Base-by-base conservation (phyloP, 306 rosid species). In the Cicer yamashitae region DNA sequence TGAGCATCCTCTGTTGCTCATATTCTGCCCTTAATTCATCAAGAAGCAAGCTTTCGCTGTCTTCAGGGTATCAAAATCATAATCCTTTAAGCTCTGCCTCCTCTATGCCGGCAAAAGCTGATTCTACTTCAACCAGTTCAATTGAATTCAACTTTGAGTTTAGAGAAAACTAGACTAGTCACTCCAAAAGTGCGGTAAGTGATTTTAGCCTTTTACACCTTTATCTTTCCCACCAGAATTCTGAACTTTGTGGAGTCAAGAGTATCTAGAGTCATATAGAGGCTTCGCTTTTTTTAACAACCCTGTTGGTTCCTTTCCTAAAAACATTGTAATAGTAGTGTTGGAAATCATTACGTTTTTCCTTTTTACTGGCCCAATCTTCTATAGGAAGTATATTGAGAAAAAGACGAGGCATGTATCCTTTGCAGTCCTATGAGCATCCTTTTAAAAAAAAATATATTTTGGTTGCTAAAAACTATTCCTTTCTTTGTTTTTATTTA, bases 301-400 rank as follows among this genome's bases (percentile, higher is more conserved):
- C 52, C 79, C 11, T 38, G 15, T 12, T 48, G 62, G 41, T 30
- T 52, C 15, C 65, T 75, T 64, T 40, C 79, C 22, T 73, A 15
- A 46, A 48, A 20, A 8, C 37, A 57, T 44, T 6, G 14, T 57
- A 43, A 41, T 41, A 4, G 76, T 10, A 69, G 74, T 20, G 57
- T 30, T 20, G 57, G 46, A 54, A 58, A 45, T 25, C 9, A 22
- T 30, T 73, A 73, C 67, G 5, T 37, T 15, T 50, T 25, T 7
- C 37, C 48, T 8, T 10, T 47, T 15, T 77, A 43, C 47, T 70
- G 22, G 69, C 43, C 56, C 45, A 38, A 66, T 75, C 22, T 34
- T 72, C 12, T 7, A 76, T 62, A 54, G 11, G 9, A 63, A 45
- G 20, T 62, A 56, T 63, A 67, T 58, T 41, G 15, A 12, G 38